Evolutionary conservation across 768 basidiomycete species (phyloP), one percentile per base, ranked within the genome.

Genomic region (Bullera alba): DNA sequence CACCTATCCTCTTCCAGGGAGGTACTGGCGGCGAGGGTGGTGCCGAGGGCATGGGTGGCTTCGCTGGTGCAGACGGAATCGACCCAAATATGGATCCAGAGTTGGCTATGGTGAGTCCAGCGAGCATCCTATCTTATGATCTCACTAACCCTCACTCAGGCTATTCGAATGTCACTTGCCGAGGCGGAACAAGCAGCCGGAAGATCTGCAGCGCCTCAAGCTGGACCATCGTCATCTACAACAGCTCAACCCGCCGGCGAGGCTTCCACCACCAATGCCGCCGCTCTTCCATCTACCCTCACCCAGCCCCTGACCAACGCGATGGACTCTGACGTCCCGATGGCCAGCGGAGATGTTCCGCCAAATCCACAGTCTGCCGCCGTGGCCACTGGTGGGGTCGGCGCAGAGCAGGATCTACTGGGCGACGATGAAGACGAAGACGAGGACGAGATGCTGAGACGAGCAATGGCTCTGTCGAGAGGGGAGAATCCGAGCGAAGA

Each of bases 11-110:
- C 81, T 88, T 64, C 83, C 85, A 51, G 75, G 79, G 37, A 75
- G 76, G 80, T 82, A 25, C 60, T 47, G 16, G 48, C 30, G 21
- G 75, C 22, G 70, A 63, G 16, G 73, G 63, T 21, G 73, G 69
- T 0, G 69, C 62, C 12, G 78, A 77, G 42, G 92, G 90, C 60
- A 87, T 87, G 6, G 54, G 50, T 5, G 55, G 49, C 4, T n/a
- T n/a, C n/a, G n/a, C n/a, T n/a, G n/a, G n/a, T n/a, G n/a, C n/a
- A n/a, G 64, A 56, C 38, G 61, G 47, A 6, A 84, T 99, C 4
- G 95, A 97, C 72, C 93, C 95, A 3, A 88, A 82, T 69, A 78
- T 96, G 53, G 93, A 97, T 68, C 93, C 93, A 0, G 93, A 97
- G 71, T 78, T 99, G 41, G 93, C 95, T 2, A 90, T 96, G 89